A percentile compares a stretch with the other conserved stretches of the same genome.
Conservation (phyloP, 805 yeast species). For the Saccharomycopsis vini region DNA sequence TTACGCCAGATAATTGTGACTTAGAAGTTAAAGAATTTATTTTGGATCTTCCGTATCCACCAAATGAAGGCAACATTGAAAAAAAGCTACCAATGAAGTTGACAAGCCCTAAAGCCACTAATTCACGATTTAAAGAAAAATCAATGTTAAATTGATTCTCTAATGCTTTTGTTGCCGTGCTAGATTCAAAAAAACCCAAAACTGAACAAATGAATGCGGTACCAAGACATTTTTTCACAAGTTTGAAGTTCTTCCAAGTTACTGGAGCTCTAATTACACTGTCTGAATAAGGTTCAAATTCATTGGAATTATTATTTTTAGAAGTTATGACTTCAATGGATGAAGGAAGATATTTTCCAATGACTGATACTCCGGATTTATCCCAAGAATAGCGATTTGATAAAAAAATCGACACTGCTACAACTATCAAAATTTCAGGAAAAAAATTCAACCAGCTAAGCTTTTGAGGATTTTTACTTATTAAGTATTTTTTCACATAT, state of each 20-base stretch:
- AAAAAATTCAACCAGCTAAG: conserved; percentile 44
- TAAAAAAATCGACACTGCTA: conserved; percentile 48
- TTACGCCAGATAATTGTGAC: conserved; percentile 18
- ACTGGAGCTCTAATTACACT: background rate
- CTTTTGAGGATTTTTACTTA: conserved; percentile 20
- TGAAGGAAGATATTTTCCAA: conserved; percentile 34
- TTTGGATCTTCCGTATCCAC: conserved; percentile 91
- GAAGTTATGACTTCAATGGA: too few species aligned
- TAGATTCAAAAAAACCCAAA: conserved; percentile 85
- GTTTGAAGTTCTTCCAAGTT: conserved; percentile 20
- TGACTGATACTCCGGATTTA: conserved; percentile 28
- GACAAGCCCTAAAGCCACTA: conserved; percentile 78
- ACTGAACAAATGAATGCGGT: conserved; percentile 47
- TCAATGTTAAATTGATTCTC: conserved; percentile 62
- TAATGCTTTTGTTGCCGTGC: conserved; percentile 83
- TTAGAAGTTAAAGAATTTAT: conserved; percentile 60
- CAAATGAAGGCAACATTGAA: conserved; percentile 77
- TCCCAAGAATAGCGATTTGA: conserved; percentile 35
- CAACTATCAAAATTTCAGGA: conserved; percentile 82
- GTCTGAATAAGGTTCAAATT: conserved; percentile 5
- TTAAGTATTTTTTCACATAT: conserved; percentile 24
- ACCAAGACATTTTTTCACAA: conserved; percentile 28
- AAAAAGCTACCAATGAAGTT: conserved; percentile 52
- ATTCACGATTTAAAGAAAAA: conserved; percentile 82
- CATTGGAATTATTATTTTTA: background rate